Percentiles rank a stretch among this genome's conserved stretches.
These are phyloP conservation scores for Aaosphaeria pasadenensis DNA, from an alignment of 2,329 filamentous ascomycete genomes.

Conservation along the genomic window DNA sequence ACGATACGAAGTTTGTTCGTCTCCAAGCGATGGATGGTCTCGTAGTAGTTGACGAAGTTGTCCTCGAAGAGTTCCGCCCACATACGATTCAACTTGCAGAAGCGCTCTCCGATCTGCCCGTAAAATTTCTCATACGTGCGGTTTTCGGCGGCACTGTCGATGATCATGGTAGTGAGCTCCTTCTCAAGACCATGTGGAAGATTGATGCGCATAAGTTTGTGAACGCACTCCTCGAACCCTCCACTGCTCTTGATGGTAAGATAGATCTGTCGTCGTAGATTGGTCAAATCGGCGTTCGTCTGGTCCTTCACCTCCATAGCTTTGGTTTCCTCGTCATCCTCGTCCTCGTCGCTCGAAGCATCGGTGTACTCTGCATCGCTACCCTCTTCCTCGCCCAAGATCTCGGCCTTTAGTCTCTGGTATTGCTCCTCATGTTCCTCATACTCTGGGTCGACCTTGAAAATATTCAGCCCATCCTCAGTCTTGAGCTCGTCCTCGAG, in stretches of 20 bases:
- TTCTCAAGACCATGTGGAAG: slow-evolving; percentile 82
- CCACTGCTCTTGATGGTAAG: slow-evolving; percentile 96
- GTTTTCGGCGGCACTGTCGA: slow-evolving; percentile 95
- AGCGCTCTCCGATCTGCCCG: slow-evolving; percentile 87
- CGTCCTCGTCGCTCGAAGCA: slow-evolving; percentile 62
- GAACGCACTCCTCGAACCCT: slow-evolving; percentile 92
- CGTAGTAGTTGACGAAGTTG: slow-evolving; percentile 89
- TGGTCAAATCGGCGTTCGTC: slow-evolving; percentile 92
- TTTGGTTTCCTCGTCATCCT: slow-evolving; percentile 74
- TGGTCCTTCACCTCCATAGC: slow-evolving; percentile 96
- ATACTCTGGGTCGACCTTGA: slow-evolving; percentile 89
- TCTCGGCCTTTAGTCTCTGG: slow-evolving; percentile 85
- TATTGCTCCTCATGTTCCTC: slow-evolving; percentile 90
- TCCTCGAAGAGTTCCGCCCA: slow-evolving; percentile 94
- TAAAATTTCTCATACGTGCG: slow-evolving; percentile 98
- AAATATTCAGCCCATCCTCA: slow-evolving; percentile 87
- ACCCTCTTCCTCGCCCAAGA: slow-evolving; percentile 75
- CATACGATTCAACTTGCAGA: slow-evolving; percentile 91
- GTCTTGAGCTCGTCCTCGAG: slow-evolving; percentile 80
- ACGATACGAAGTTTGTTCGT: slow-evolving; percentile 95
- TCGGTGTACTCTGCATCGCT: slow-evolving; percentile 68
- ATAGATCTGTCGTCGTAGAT: slow-evolving; percentile 90
- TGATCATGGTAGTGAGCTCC: slow-evolving; percentile 92
- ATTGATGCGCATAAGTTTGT: slow-evolving; percentile 88
- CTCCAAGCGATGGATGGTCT: slow-evolving; percentile 95